A percentile compares a stretch with the other conserved stretches of the same genome.
These are phyloP conservation scores for Lolium perenne DNA, from an alignment of 176 grass and related monocot species.

Conservation along the genomic window DNA sequence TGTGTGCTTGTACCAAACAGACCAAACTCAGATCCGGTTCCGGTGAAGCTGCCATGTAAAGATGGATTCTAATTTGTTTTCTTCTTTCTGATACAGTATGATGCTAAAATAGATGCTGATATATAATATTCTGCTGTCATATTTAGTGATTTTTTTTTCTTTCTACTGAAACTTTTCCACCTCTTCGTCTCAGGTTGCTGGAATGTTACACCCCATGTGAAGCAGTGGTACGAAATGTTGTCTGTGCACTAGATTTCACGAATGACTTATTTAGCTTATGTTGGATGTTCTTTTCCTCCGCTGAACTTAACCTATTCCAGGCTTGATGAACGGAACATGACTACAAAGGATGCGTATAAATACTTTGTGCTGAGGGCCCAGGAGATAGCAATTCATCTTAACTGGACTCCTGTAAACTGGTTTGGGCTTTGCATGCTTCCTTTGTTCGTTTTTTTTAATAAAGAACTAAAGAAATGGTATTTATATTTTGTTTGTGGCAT, in stretches of 20 bases:
- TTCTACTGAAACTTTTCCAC: neutral
- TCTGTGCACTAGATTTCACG: slow-evolving; percentile 25
- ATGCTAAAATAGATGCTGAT: neutral
- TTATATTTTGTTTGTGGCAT: slow-evolving; percentile 15
- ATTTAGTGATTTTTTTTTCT: neutral
- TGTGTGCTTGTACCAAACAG: neutral
- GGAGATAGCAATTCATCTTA: slow-evolving; percentile 75
- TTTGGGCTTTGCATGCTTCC: slow-evolving; percentile 31
- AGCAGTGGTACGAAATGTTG: slow-evolving; percentile 76
- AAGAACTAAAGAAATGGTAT: neutral
- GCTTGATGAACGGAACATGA: slow-evolving; percentile 83
- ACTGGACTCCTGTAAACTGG: slow-evolving; percentile 95
- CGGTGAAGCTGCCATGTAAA: neutral
- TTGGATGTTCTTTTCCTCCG: slow-evolving; percentile 23
- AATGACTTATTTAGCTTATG: neutral
- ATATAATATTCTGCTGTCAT: neutral
- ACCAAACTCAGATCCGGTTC: neutral
- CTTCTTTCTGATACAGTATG: neutral
- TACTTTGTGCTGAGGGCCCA: slow-evolving; percentile 95
- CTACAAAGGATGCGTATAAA: slow-evolving; percentile 90
- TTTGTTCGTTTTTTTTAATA: neutral
- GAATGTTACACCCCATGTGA: slow-evolving; percentile 81
- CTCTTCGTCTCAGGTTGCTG: slow-evolving; percentile 78
- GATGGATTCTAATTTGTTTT: neutral
- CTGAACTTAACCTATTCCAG: slow-evolving; percentile 43